Evolutionary conservation across 192 early-diverging fungal species (phyloP).

Genomic region (Linnemannia zychae): DNA sequence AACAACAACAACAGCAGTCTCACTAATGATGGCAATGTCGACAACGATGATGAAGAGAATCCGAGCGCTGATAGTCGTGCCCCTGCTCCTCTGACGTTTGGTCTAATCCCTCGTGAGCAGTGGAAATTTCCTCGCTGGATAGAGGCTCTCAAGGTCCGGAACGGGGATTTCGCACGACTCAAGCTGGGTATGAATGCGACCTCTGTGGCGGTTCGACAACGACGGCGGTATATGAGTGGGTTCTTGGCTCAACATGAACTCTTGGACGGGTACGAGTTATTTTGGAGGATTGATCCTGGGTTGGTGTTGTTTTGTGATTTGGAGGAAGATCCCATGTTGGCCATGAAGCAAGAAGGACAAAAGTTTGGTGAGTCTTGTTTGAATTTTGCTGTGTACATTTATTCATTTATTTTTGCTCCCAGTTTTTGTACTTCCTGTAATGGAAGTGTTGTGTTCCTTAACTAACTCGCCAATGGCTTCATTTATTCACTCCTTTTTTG

Average conservation of each 20-base stretch:
- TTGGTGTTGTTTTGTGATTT: slow-evolving; percentile 70
- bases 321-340: slow-evolving; percentile 70
- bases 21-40: not conserved
- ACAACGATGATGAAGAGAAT: not conserved
- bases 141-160: slow-evolving; percentile 41
- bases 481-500: too few species aligned
- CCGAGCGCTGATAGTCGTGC: not conserved
- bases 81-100: slow-evolving; percentile 61
- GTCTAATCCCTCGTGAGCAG: slow-evolving; percentile 62
- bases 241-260: slow-evolving; percentile 64
- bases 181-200: slow-evolving; percentile 27
- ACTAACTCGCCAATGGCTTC: not conserved
- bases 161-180: slow-evolving; percentile 19
- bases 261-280: slow-evolving; percentile 63
- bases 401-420: not conserved
- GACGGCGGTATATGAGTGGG: slow-evolving; percentile 56
- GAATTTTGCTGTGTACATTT: not conserved
- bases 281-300: slow-evolving; percentile 78
- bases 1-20: not conserved
- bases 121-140: slow-evolving; percentile 65
- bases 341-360: slow-evolving; percentile 66
- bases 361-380: slow-evolving; percentile 58
- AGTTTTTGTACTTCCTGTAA: not conserved
- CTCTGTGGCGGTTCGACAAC: slow-evolving; percentile 2
- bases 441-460: not conserved